Evolutionary conservation across 805 yeast species (phyloP).

Genomic region (Monosporozyma unispora): DNA sequence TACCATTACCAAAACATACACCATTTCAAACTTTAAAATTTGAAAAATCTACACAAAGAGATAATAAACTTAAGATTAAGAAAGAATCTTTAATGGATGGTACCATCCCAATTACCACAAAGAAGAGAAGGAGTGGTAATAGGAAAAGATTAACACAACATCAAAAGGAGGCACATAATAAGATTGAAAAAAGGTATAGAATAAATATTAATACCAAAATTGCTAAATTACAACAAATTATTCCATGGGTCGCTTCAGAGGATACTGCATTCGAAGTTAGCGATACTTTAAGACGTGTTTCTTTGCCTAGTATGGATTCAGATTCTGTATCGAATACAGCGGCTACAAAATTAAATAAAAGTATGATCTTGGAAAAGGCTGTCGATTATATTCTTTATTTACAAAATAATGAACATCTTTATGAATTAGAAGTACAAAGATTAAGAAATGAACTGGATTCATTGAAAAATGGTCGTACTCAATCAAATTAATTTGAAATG

Average conservation of each 20-base stretch:
- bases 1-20: background rate
- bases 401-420: constrained; percentile 39
- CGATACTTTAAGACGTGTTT: constrained; percentile 9
- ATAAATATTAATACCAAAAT: constrained; percentile 66
- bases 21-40: background rate
- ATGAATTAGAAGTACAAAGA: constrained; percentile 26
- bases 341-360: constrained; percentile 47
- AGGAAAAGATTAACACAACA: constrained; percentile 45
- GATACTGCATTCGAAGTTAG: constrained; percentile 49
- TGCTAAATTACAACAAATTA: constrained; percentile 54
- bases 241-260: constrained; percentile 59
- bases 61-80: background rate
- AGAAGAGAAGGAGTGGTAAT: constrained; percentile 9
- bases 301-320: background rate
- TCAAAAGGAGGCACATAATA: constrained; percentile 65
- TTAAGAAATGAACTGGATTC: constrained; percentile 27
- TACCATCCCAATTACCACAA: background rate
- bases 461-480: constrained; percentile 9
- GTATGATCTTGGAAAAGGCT: constrained; percentile 61
- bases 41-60: background rate
- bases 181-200: constrained; percentile 62
- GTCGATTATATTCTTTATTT: constrained; percentile 48
- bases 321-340: background rate
- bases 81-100: background rate
- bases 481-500: background rate